Evolutionary conservation across 2,329 filamentous ascomycete species (phyloP).

Genomic region (Ustulina deusta): DNA sequence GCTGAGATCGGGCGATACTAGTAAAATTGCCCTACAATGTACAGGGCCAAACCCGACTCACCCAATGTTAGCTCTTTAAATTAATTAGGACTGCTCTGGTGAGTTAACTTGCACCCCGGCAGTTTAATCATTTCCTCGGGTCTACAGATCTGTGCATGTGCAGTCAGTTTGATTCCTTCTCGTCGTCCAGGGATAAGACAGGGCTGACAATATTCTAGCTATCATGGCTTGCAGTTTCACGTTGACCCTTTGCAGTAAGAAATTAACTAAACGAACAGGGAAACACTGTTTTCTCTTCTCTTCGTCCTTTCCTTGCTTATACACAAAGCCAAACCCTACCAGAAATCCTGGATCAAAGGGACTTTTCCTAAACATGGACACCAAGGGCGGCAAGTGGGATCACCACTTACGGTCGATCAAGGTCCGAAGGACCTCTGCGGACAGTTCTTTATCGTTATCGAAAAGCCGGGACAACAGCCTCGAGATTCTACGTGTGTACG

Average conservation of each 20-base stretch:
- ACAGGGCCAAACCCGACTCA: background rate
- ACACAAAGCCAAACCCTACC: background rate
- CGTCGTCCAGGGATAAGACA: background rate
- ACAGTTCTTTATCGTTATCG: background rate
- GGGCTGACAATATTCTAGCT: background rate
- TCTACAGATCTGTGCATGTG: slow-evolving; percentile 6
- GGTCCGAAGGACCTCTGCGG: background rate
- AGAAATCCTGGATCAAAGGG: background rate
- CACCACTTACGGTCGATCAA: background rate
- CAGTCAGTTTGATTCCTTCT: background rate
- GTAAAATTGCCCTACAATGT: background rate
- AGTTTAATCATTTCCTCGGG: slow-evolving; percentile 28
- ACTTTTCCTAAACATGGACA: background rate
- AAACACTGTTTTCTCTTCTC: background rate
- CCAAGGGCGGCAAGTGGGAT: background rate
- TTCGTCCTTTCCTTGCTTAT: background rate
- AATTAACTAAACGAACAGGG: background rate
- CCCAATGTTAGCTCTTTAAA: slow-evolving; percentile 1
- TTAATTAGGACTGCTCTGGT: slow-evolving; percentile 37
- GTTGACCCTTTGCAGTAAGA: background rate
- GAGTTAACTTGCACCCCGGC: slow-evolving; percentile 37
- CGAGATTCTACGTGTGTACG: background rate
- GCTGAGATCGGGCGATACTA: background rate
- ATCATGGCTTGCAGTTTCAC: background rate
- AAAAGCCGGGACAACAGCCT: background rate